phyloP scores from a whole-genome alignment of 2,329 filamentous ascomycete species.

The Tympanopsis confertula region DNA sequence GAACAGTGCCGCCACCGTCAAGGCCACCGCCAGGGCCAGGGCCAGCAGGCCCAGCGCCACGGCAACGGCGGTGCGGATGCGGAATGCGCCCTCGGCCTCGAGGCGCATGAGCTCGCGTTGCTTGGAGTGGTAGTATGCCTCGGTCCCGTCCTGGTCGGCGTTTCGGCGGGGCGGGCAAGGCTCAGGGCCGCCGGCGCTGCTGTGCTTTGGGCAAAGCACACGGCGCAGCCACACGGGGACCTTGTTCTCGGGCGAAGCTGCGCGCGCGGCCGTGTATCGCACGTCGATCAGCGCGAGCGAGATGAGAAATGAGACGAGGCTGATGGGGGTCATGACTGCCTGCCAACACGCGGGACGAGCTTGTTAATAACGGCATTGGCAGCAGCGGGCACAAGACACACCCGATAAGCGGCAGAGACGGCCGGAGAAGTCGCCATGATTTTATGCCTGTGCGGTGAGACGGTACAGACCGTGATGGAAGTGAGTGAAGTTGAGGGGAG shows the following conservation, averaged over 20 bases:
- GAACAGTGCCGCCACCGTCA: constrained; percentile 12
- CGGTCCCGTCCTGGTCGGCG: constrained; percentile 11
- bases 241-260: constrained; percentile 20
- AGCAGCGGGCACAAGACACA: neutral
- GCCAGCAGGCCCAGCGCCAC: constrained; percentile 28
- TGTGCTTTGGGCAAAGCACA: constrained; percentile 19
- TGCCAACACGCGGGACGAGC: constrained; percentile 13
- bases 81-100: constrained; percentile 53
- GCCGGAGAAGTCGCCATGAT: too few relatives aligned
- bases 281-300: constrained; percentile 54
- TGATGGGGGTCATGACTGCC: constrained; percentile 48
- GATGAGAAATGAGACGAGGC: constrained; percentile 52
- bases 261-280: constrained; percentile 37
- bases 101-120: constrained; percentile 48
- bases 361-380: constrained; percentile 4
- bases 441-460: too few relatives aligned
- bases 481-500: too few relatives aligned
- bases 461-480: too few relatives aligned
- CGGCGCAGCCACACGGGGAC: constrained; percentile 27
- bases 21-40: constrained; percentile 13
- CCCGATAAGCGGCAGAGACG: too few relatives aligned
- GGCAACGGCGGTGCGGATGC: constrained; percentile 42
- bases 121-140: constrained; percentile 39
- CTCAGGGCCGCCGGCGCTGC: constrained; percentile 5
- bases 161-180: constrained; percentile 2